phyloP scores from a whole-genome alignment of 163 green algal species.

The Coccomyxa subellipsoidea region DNA sequence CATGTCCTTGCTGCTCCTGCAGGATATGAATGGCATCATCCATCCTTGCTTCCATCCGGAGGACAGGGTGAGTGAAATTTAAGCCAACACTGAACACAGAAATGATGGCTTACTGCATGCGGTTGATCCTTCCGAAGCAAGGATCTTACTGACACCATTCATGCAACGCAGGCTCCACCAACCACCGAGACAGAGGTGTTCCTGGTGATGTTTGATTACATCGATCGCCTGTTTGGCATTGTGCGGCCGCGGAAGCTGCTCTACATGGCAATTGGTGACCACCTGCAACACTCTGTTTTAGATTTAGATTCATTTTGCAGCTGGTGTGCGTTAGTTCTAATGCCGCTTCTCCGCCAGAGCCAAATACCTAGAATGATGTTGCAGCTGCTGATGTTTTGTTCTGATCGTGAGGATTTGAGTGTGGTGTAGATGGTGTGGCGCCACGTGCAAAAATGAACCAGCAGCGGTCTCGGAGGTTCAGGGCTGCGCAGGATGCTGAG shows the following conservation, averaged over 20 bases:
- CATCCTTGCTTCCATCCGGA: constrained; percentile 60
- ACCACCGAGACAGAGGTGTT: constrained; percentile 84
- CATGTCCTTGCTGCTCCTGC: too few species aligned
- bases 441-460: constrained; percentile 97
- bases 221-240: constrained; percentile 89
- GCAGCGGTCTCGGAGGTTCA: constrained; percentile 86
- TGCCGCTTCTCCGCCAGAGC: too few species aligned
- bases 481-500: constrained; percentile 34
- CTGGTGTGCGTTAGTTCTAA: too few species aligned
- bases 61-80: constrained; percentile 31
- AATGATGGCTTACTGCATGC: too few species aligned
- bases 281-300: too few species aligned
- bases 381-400: too few species aligned
- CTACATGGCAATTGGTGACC: constrained; percentile 95
- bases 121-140: too few species aligned
- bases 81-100: too few species aligned
- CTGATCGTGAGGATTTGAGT: too few species aligned
- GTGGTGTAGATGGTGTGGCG: constrained; percentile 75
- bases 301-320: too few species aligned
- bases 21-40: constrained; percentile 64
- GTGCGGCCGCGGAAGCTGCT: constrained; percentile 84
- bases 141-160: constrained; percentile 28
- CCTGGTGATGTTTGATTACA: constrained; percentile 84
- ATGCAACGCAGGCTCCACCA: background rate
- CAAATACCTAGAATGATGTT: too few species aligned